Evolutionary conservation across 768 basidiomycete species (phyloP).

Genomic region (Crepidotus variabilis): DNA sequence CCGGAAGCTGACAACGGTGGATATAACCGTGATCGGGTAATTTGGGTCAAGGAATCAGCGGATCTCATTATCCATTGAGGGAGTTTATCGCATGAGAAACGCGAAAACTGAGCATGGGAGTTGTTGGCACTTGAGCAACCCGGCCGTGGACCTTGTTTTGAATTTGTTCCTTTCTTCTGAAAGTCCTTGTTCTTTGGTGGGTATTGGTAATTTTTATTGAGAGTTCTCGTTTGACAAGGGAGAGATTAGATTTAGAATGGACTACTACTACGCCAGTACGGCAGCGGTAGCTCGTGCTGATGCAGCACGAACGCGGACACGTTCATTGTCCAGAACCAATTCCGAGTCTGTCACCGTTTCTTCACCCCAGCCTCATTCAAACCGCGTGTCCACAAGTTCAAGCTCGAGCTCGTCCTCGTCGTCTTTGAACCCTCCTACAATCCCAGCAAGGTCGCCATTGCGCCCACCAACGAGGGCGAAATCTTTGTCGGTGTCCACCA

Average conservation of each 20-base stretch:
- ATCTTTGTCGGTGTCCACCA: slow-evolving; percentile 3
- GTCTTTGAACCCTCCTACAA: slow-evolving; percentile 14
- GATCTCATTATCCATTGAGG: background rate
- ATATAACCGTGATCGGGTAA: background rate
- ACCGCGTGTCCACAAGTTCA: background rate
- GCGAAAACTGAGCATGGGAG: background rate
- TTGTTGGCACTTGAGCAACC: background rate
- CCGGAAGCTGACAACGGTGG: background rate
- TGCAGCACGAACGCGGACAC: background rate
- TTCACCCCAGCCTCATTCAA: background rate
- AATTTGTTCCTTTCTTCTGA: too few relatives aligned
- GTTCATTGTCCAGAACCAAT: background rate
- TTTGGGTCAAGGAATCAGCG: background rate
- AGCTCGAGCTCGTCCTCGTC: background rate
- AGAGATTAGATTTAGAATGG: background rate
- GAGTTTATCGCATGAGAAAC: too few relatives aligned
- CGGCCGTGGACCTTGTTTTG: too few relatives aligned
- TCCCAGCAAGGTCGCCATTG: slow-evolving; percentile 36
- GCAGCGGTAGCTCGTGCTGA: background rate
- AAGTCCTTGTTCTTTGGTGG: background rate
- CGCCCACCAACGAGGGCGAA: slow-evolving; percentile 22
- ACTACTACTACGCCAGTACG: background rate
- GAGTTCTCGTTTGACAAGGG: background rate
- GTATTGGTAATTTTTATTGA: background rate
- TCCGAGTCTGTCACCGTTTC: too few relatives aligned